These are phyloP conservation scores for Adiantum capillusveneris DNA, from an alignment of 75 land plant species.

Conservation along the genomic window DNA sequence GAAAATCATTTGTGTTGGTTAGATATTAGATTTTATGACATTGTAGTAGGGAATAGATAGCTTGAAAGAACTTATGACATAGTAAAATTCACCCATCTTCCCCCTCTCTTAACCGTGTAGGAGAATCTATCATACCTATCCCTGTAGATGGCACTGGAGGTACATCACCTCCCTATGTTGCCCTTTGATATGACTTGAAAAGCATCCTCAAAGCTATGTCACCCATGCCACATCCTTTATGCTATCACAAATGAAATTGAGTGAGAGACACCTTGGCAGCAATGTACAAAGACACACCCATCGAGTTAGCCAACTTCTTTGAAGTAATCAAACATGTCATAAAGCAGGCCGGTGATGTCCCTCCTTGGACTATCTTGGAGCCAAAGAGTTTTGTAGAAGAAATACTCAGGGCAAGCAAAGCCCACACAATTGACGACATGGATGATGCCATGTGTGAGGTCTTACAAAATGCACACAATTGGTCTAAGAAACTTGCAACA, in stretches of 20 bases:
- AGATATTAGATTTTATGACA: too few relatives aligned
- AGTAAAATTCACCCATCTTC: constrained; percentile 29
- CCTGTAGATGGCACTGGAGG: constrained; percentile 21
- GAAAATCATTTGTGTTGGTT: too few relatives aligned
- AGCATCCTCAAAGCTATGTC: constrained; percentile 25
- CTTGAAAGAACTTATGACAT: constrained; percentile 25
- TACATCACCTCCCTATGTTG: constrained; percentile 23
- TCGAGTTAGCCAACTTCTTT: constrained; percentile 26
- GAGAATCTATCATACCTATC: constrained; percentile 9
- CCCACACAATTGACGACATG: constrained; percentile 56
- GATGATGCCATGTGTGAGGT: constrained; percentile 50
- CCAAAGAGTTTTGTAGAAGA: constrained; percentile 48
- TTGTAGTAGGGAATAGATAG: too few relatives aligned
- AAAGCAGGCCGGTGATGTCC: constrained; percentile 39
- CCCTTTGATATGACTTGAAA: constrained; percentile 23
- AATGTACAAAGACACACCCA: constrained; percentile 47
- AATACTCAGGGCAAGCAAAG: constrained; percentile 43
- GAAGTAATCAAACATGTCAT: constrained; percentile 47
- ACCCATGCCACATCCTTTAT: constrained; percentile 43
- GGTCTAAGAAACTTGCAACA: too few relatives aligned
- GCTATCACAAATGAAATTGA: constrained; percentile 46
- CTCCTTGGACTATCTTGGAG: constrained; percentile 41
- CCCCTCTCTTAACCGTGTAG: constrained; percentile 25
- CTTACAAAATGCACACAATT: too few relatives aligned
- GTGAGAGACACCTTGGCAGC: constrained; percentile 43